Evolutionary conservation across 805 yeast genomes (phyloP).

Genomic region (Jamesozyma gamospora): DNA sequence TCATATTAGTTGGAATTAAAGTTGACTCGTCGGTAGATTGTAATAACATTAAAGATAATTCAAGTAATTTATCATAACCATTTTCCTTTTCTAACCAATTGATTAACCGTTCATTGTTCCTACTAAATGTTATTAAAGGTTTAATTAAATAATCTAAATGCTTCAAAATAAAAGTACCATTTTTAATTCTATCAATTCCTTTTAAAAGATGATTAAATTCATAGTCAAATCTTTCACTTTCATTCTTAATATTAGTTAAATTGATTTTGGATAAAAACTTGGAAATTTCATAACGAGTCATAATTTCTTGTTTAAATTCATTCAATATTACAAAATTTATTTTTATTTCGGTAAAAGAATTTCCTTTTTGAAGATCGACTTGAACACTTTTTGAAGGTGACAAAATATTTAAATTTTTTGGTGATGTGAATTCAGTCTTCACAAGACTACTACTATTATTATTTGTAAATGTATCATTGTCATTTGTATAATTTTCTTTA

Average conservation of each 20-base stretch:
- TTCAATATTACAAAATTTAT: neutral
- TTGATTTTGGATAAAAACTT: neutral
- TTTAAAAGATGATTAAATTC: conserved; percentile 12
- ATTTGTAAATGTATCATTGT: neutral
- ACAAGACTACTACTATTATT: neutral
- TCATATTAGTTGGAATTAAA: conserved; percentile 21
- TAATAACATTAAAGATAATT: conserved; percentile 13
- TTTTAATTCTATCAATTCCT: conserved; percentile 17
- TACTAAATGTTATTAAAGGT: conserved; percentile 10
- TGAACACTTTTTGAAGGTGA: neutral
- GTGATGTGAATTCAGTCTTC: neutral
- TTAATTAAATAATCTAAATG: conserved; percentile 19
- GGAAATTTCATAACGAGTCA: conserved; percentile 11
- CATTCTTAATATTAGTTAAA: no score
- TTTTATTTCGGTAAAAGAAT: neutral
- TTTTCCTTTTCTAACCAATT: conserved; percentile 18
- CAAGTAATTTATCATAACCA: conserved; percentile 17
- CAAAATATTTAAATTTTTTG: neutral
- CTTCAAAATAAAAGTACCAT: conserved; percentile 22
- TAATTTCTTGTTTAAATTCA: conserved; percentile 5
- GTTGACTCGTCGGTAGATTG: conserved; percentile 19
- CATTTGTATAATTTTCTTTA: neutral
- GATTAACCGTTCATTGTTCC: conserved; percentile 5
- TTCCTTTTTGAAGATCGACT: neutral
- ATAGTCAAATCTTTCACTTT: neutral